Percentiles rank a stretch among this genome's conserved stretches.
Evolutionary conservation across 176 grass and related monocot species (phyloP).

Genomic region (Areca catechu): DNA sequence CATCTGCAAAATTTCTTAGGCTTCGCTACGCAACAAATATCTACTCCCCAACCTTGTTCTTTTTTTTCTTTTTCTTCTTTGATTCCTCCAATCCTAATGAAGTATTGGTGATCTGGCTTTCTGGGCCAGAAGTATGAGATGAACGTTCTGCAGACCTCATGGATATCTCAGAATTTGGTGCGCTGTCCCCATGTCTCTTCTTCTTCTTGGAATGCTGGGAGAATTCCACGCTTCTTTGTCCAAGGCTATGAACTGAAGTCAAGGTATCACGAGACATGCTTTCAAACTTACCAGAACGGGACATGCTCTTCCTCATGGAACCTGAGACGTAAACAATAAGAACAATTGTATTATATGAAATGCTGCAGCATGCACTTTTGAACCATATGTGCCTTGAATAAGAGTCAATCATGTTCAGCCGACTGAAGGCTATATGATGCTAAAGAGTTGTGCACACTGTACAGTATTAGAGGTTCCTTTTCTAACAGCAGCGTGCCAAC

Average conservation of each 20-base stretch:
- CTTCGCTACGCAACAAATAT: no score
- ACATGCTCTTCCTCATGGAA: conserved; percentile 40
- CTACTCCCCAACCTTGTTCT: conserved; percentile 16
- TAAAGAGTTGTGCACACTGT: no score
- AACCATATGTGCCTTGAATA: no score
- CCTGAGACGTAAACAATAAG: conserved; percentile 10
- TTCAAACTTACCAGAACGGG: conserved; percentile 27
- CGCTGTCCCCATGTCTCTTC: conserved; percentile 22
- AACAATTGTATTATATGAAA: no score
- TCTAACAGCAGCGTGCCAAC: no score
- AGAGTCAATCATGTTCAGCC: no score
- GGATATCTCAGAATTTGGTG: conserved; percentile 17
- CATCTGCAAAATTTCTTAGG: no score
- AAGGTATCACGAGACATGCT: conserved; percentile 12
- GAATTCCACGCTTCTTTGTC: conserved; percentile 6
- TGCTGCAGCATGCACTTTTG: no score
- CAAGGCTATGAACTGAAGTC: conserved; percentile 21
- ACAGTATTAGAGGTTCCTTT: no score
- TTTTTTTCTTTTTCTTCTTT: conserved; percentile 40
- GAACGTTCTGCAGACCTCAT: conserved; percentile 16
- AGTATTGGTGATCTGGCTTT: conserved; percentile 14
- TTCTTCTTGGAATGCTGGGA: conserved; percentile 21
- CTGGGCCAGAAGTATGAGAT: conserved; percentile 20
- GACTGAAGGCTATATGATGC: no score
- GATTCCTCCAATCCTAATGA: conserved; percentile 10